phyloP scores from a whole-genome alignment of 1,139 yeast genomes.

The Blastobotrys malaysiensis region DNA sequence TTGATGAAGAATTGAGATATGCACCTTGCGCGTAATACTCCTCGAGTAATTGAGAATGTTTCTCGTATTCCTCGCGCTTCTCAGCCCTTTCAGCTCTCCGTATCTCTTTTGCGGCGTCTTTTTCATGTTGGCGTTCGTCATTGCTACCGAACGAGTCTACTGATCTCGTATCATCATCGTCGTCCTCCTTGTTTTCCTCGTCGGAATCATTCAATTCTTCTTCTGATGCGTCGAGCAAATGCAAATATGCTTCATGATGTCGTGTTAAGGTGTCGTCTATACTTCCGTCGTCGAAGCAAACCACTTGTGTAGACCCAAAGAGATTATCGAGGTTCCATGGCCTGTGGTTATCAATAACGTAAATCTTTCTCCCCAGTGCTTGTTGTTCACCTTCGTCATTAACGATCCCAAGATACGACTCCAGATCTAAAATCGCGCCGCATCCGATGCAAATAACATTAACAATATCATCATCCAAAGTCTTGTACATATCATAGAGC shows the following conservation, averaged over 20 bases:
- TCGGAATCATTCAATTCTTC: constrained; percentile 32
- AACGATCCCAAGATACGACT: constrained; percentile 66
- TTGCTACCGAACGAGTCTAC: constrained; percentile 21
- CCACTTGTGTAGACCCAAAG: constrained; percentile 75
- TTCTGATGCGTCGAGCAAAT: constrained; percentile 30
- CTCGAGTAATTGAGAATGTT: constrained; percentile 16
- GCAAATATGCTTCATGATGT: constrained; percentile 29
- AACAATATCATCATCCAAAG: constrained; percentile 68
- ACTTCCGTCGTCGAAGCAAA: constrained; percentile 84
- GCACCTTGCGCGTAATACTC: constrained; percentile 55
- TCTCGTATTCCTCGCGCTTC: constrained; percentile 13
- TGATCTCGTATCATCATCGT: constrained; percentile 14
- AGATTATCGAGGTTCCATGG: constrained; percentile 96
- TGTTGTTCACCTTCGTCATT: constrained; percentile 36
- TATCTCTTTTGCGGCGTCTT: constrained; percentile 10
- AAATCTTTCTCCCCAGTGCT: constrained; percentile 48
- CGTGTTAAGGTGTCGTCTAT: constrained; percentile 37
- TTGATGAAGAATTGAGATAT: constrained; percentile 64
- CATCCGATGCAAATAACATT: constrained; percentile 83
- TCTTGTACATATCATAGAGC: constrained; percentile 54
- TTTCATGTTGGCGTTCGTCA: constrained; percentile 22
- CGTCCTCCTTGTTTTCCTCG: constrained; percentile 20
- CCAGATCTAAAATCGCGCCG: constrained; percentile 91
- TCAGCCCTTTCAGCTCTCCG: constrained; percentile 12
- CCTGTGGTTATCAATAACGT: constrained; percentile 83